Evolutionary conservation across 768 basidiomycete genomes (phyloP), one percentile per base, ranked within the genome.

Genomic region (Trametes meyenii): DNA sequence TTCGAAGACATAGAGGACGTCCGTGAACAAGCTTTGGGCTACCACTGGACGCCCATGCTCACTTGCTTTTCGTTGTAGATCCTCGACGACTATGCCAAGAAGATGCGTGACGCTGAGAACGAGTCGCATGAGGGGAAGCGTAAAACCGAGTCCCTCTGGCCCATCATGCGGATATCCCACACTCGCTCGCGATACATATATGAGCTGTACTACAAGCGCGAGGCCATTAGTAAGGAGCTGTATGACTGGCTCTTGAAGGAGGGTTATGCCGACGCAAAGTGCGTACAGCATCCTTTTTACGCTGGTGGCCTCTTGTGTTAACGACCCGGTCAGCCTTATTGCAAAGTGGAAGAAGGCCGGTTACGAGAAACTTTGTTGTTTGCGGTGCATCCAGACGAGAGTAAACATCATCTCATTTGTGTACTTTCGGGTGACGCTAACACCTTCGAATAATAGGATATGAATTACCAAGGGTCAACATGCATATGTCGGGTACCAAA

Each of bases 261-360:
- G 75, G 93, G 92, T 13, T 98, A 98, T 74, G 97, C 91, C 26
- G 97, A 99, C 72, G 88, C 88, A 36, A 97, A 97, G 96, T 96
- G 19, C 21, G 45, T 46, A 24, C 45, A 24, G 21, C 13, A 10
- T 19, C 16, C n/a, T 7, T 2, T n/a, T 7, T 69, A 71, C 92
- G 8, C 19, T 3, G 19, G 5, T 58, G 44, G 43, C 57, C 10
- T 16, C 23, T 43, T 19, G 52, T 24, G 16, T 2, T 10, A 17
- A 33, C 7, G 12, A 2, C 11, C 2, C 7, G 12, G 11, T 36
- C 52, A 98, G 96, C 72, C 77, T 98, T 72, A 90, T 99, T 72
- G 97, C 97, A 39, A 99, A 99, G 75, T 99, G 97, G 97, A 98
- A 98, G 81, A 99, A 98, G 77, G 80, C 88, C 13, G 97, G 97